These are phyloP conservation scores for Aspergillus sp. DNA, from an alignment of 2,329 filamentous ascomycete genomes.

Conservation along the genomic window DNA sequence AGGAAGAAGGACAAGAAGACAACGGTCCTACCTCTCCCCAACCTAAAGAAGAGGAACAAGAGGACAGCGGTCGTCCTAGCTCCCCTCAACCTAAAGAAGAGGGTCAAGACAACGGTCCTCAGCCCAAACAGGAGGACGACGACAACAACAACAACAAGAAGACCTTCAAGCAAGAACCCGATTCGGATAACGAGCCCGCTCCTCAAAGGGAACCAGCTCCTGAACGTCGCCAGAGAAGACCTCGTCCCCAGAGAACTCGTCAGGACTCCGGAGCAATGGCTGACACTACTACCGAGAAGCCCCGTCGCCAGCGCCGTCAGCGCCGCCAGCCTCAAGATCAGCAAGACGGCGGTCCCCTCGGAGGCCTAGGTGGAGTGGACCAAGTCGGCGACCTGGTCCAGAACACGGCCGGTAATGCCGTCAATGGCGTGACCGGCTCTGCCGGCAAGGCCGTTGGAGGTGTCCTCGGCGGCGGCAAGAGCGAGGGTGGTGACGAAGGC, in stretches of 20 bases:
- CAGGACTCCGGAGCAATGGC: conserved; percentile 51
- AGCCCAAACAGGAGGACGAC: conserved; percentile 16
- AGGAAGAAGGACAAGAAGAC: too few relatives aligned
- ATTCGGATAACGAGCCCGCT: conserved; percentile 40
- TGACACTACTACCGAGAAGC: conserved; percentile 42
- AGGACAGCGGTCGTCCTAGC: conserved; percentile 11
- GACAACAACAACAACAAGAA: conserved; percentile 13
- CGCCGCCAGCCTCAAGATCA: conserved; percentile 47
- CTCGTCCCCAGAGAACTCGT: conserved; percentile 34
- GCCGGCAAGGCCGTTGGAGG: conserved; percentile 46
- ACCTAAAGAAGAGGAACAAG: conserved; percentile 21
- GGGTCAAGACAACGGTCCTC: conserved; percentile 20
- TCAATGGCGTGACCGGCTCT: conserved; percentile 39
- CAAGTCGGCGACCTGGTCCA: conserved; percentile 58
- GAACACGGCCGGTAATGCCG: conserved; percentile 48
- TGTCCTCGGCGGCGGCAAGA: conserved; percentile 28
- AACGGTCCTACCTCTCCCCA: conserved; percentile 17
- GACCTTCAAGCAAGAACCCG: conserved; percentile 16
- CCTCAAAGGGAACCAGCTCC: conserved; percentile 35
- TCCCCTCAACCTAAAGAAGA: conserved; percentile 14
- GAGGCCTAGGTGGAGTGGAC: conserved; percentile 56
- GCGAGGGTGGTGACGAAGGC: conserved; percentile 40
- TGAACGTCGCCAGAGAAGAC: conserved; percentile 39
- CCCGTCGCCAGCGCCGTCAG: conserved; percentile 54
- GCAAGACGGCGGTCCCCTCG: conserved; percentile 40